A percentile compares a stretch with the other conserved stretches of the same genome.
phyloP scores from a whole-genome alignment of 306 rosid genomes.

The Malus asiatica region DNA sequence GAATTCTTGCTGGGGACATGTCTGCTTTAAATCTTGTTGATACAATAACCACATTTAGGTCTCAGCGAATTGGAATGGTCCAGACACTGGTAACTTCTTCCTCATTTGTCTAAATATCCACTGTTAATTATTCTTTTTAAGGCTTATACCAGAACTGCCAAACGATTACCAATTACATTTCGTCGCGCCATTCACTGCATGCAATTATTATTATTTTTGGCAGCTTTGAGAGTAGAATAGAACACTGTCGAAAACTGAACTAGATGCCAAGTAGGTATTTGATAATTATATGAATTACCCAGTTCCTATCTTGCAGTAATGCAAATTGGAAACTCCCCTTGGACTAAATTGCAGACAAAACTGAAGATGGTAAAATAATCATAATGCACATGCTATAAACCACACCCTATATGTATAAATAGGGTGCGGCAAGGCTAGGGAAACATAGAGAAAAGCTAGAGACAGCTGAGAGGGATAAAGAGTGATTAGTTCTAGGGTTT shows the following conservation, averaged over 20 bases:
- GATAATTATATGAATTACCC: neutral
- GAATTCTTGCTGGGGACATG: slow-evolving; percentile 84
- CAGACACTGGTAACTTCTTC: slow-evolving; percentile 58
- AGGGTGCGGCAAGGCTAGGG: too few relatives aligned
- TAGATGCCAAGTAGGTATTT: neutral
- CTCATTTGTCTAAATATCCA: neutral
- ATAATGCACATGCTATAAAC: too few relatives aligned
- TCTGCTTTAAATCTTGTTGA: slow-evolving; percentile 69
- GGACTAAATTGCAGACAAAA: neutral
- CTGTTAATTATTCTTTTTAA: neutral
- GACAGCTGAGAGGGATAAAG: too few relatives aligned
- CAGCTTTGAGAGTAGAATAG: neutral
- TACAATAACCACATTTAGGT: slow-evolving; percentile 66
- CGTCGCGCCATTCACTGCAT: neutral
- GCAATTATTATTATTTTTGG: neutral
- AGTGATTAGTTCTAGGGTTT: too few relatives aligned
- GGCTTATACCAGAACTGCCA: neutral
- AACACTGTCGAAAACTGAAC: neutral
- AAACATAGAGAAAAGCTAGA: too few relatives aligned
- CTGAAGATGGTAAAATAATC: neutral
- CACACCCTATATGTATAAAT: too few relatives aligned
- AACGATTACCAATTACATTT: neutral
- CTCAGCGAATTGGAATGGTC: slow-evolving; percentile 95
- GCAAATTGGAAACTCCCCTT: neutral
- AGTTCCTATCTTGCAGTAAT: neutral